Evolutionary conservation across 23 red algal genomes (phyloP).

Genomic region (Pyropia yezoensis): DNA sequence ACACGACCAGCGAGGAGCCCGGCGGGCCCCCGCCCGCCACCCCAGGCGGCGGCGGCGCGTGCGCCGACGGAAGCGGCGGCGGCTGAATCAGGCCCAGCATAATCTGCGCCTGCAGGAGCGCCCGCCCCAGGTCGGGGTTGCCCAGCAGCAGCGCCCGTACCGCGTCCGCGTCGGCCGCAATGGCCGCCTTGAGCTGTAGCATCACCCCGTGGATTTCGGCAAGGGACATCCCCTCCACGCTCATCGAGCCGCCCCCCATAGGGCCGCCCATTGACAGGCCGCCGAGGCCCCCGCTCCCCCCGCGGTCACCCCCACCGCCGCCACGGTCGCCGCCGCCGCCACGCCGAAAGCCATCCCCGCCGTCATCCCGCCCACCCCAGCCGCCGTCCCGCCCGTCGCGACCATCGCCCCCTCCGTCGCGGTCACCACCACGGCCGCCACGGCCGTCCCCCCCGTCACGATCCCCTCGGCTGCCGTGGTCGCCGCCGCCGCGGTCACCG

Average conservation of each 20-base stretch:
- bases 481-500: no score
- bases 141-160: constrained; percentile 49
- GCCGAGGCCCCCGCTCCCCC: not conserved
- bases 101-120: constrained; percentile 69
- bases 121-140: constrained; percentile 70
- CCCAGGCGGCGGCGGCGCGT: constrained; percentile 10
- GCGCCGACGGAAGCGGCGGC: constrained; percentile 24
- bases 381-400: no score
- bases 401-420: no score
- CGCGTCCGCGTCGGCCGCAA: constrained; percentile 53
- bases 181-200: constrained; percentile 65
- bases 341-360: constrained; percentile 1
- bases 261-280: not conserved
- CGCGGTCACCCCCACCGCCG: not conserved
- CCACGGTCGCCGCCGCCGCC: constrained; percentile 7
- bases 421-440: no score
- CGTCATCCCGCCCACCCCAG: not conserved
- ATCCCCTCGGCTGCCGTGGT: no score
- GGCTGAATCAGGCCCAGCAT: constrained; percentile 75
- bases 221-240: constrained; percentile 38
- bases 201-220: constrained; percentile 66
- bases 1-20: constrained; percentile 6
- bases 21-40: not conserved
- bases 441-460: no score
- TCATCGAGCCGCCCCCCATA: not conserved